These are phyloP conservation scores for Termitomyces sp. DNA, from an alignment of 1,284 basidiomycete species.

Conservation along the genomic window DNA sequence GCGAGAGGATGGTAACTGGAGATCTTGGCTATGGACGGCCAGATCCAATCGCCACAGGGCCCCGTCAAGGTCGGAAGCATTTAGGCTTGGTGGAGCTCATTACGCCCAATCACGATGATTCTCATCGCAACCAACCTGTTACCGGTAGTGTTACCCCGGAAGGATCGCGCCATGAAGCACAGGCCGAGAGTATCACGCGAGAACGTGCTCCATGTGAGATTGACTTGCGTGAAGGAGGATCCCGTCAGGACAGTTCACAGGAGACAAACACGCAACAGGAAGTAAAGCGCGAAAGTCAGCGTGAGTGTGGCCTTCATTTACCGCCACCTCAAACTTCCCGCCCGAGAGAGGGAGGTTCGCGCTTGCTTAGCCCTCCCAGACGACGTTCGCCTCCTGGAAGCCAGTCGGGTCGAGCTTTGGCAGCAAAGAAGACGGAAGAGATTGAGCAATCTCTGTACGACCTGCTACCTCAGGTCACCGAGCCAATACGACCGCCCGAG, in stretches of 20 bases:
- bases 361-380: slow-evolving; percentile 26
- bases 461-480: slow-evolving; percentile 6
- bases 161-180: not conserved
- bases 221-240: not conserved
- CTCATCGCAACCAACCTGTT: slow-evolving; percentile 1
- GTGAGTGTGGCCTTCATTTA: not conserved
- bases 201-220: not conserved
- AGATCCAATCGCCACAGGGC: slow-evolving; percentile 18
- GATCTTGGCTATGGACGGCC: slow-evolving; percentile 28
- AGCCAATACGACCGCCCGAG: slow-evolving; percentile 15
- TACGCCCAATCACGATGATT: slow-evolving; percentile 18
- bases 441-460: slow-evolving; percentile 11
- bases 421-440: slow-evolving; percentile 39
- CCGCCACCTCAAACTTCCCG: not conserved
- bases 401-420: slow-evolving; percentile 38
- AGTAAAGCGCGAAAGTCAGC: not conserved
- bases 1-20: slow-evolving; percentile 16
- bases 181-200: not conserved
- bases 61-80: slow-evolving; percentile 22
- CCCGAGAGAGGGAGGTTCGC: slow-evolving; percentile 4
- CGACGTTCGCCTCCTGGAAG: slow-evolving; percentile 44
- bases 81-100: slow-evolving; percentile 28
- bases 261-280: not conserved
- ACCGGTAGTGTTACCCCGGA: not conserved
- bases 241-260: not conserved